A percentile compares a stretch with the other conserved stretches of the same genome.
Conservation (phyloP, 495 filamentous ascomycete genomes). For the Immersiella caudata region DNA sequence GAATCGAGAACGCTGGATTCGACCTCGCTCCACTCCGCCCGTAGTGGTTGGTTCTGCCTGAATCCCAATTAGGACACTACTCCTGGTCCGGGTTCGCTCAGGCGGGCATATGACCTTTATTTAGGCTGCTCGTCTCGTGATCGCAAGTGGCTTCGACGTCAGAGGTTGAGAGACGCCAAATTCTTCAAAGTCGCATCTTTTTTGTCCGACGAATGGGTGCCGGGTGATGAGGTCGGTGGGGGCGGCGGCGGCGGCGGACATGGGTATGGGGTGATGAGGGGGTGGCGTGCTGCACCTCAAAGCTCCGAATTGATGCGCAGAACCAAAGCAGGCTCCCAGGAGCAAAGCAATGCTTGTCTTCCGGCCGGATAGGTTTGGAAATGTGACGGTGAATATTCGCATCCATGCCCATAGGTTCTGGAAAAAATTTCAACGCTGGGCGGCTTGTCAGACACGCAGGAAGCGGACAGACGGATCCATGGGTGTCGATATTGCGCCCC, state of each 20-base stretch:
- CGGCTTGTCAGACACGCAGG: background rate
- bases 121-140: constrained; percentile 10
- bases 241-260: background rate
- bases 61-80: background rate
- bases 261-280: background rate
- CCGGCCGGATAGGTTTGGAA: background rate
- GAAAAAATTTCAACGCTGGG: background rate
- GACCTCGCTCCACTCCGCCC: background rate
- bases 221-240: background rate
- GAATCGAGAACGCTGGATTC: background rate
- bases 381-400: background rate
- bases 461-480: background rate
- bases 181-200: background rate
- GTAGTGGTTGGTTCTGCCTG: constrained; percentile 3
- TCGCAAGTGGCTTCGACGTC: background rate
- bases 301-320: background rate
- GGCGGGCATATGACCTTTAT: background rate
- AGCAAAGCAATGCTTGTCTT: background rate
- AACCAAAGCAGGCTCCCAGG: background rate
- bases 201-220: background rate
- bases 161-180: background rate
- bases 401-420: background rate
- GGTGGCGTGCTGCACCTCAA: background rate
- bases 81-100: background rate
- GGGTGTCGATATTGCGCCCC: background rate